Percentiles rank a stretch among this genome's conserved stretches.
These are phyloP conservation scores for Cladorrhinum samala DNA, from an alignment of 495 filamentous ascomycete genomes.

Conservation along the genomic window DNA sequence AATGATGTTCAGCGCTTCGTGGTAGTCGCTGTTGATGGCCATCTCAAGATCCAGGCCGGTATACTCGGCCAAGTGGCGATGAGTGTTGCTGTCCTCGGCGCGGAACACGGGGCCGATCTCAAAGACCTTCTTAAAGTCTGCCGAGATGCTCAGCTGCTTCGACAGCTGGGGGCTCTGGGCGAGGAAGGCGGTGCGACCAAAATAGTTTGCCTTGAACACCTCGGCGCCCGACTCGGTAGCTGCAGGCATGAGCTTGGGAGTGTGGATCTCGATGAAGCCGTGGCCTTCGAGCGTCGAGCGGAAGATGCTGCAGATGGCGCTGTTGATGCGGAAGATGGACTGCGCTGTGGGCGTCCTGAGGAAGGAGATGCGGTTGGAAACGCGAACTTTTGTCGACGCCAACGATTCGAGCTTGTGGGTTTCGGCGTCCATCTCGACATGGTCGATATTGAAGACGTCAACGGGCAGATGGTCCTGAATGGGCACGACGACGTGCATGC, in stretches of 20 bases:
- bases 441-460: constrained; percentile 51
- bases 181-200: constrained; percentile 79
- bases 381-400: constrained; percentile 42
- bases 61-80: constrained; percentile 94
- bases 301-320: constrained; percentile 73
- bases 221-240: constrained; percentile 89
- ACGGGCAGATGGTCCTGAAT: constrained; percentile 66
- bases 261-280: constrained; percentile 87
- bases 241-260: constrained; percentile 82
- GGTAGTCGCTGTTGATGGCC: constrained; percentile 82
- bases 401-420: constrained; percentile 38
- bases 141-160: constrained; percentile 92
- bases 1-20: constrained; percentile 77
- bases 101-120: constrained; percentile 95
- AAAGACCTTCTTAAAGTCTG: constrained; percentile 85
- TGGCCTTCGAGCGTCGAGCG: constrained; percentile 67
- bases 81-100: constrained; percentile 94
- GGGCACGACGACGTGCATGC: constrained; percentile 59
- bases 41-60: constrained; percentile 94
- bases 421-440: constrained; percentile 31
- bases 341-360: constrained; percentile 80
- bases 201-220: constrained; percentile 94
- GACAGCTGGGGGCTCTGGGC: constrained; percentile 91
- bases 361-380: constrained; percentile 79
- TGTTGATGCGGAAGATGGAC: constrained; percentile 76